These are phyloP conservation scores for Saccharata proteae DNA, from an alignment of 2,329 filamentous ascomycete genomes.

Conservation along the genomic window DNA sequence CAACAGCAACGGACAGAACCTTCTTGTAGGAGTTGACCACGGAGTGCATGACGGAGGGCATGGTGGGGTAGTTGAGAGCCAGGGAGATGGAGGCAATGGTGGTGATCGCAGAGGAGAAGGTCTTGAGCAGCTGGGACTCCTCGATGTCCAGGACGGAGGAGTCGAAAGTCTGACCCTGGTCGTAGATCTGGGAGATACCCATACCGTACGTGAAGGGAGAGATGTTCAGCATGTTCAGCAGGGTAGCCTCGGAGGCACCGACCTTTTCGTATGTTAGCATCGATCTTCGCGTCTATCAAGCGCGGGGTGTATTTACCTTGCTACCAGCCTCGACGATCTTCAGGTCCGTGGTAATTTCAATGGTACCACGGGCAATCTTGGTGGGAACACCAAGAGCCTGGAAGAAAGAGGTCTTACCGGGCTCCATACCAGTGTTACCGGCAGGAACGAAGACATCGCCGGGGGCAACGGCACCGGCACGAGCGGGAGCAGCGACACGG, in stretches of 20 bases:
- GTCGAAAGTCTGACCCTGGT: constrained; percentile 87
- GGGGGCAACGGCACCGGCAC: constrained; percentile 94
- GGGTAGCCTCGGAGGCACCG: constrained; percentile 94
- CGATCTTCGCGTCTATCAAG: too few relatives aligned
- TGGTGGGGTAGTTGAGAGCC: constrained; percentile 86
- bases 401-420: constrained; percentile 99
- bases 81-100: constrained; percentile 87
- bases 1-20: constrained; percentile 73
- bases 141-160: constrained; percentile 80
- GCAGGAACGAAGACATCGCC: constrained; percentile 88
- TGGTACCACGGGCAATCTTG: constrained; percentile 99
- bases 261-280: constrained; percentile 35
- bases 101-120: constrained; percentile 68
- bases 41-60: constrained; percentile 93
- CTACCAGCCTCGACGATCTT: constrained; percentile 87
- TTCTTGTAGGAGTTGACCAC: constrained; percentile 99
- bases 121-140: constrained; percentile 83
- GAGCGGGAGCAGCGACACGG: constrained; percentile 93
- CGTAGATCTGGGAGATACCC: constrained; percentile 92
- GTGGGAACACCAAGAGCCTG: constrained; percentile 99
- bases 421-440: constrained; percentile 99
- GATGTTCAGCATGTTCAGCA: constrained; percentile 99
- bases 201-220: constrained; percentile 99
- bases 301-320: constrained; percentile 55
- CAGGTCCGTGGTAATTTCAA: constrained; percentile 96